These are phyloP conservation scores for Epichloe coenophiala DNA, from an alignment of 2,329 filamentous ascomycete species.

Conservation along the genomic window DNA sequence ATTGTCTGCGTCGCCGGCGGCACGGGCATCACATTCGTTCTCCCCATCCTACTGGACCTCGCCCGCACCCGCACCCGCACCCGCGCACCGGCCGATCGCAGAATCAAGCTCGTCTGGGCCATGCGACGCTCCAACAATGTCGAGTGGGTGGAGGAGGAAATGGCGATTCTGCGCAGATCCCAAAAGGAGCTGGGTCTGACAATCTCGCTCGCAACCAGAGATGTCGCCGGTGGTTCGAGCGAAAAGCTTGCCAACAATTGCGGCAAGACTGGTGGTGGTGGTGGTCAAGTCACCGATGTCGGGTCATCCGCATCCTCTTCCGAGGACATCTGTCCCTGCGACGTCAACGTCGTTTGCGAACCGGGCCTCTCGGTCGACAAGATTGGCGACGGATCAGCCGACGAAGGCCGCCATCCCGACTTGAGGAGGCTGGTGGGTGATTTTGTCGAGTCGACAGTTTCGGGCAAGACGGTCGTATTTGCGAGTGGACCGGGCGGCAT, in stretches of 20 bases:
- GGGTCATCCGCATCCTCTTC: slow-evolving; percentile 12
- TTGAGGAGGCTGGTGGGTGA: slow-evolving; percentile 30
- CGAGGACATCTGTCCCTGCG: slow-evolving; percentile 13
- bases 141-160: slow-evolving; percentile 44
- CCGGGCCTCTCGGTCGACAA: slow-evolving; percentile 15
- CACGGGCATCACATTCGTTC: slow-evolving; percentile 26
- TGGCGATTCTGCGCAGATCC: slow-evolving; percentile 31
- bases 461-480: slow-evolving; percentile 40
- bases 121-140: slow-evolving; percentile 40
- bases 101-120: slow-evolving; percentile 52
- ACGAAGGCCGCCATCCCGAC: slow-evolving; percentile 28
- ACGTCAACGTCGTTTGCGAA: slow-evolving; percentile 4
- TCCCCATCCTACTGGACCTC: slow-evolving; percentile 22
- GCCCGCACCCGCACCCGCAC: slow-evolving; percentile 23
- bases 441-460: slow-evolving; percentile 33
- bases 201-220: slow-evolving; percentile 45
- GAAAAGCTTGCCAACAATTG: slow-evolving; percentile 8
- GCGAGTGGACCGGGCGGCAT: slow-evolving; percentile 48
- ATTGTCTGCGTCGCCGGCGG: slow-evolving; percentile 27
- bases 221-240: slow-evolving; percentile 14
- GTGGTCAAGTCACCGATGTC: slow-evolving; percentile 8
- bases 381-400: slow-evolving; percentile 15
- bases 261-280: not conserved
- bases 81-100: slow-evolving; percentile 28
- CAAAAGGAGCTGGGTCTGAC: slow-evolving; percentile 28